A percentile compares a stretch with the other conserved stretches of the same genome.
phyloP scores from a whole-genome alignment of 495 filamentous ascomycete genomes.

The Astrocystis sublimbata region DNA sequence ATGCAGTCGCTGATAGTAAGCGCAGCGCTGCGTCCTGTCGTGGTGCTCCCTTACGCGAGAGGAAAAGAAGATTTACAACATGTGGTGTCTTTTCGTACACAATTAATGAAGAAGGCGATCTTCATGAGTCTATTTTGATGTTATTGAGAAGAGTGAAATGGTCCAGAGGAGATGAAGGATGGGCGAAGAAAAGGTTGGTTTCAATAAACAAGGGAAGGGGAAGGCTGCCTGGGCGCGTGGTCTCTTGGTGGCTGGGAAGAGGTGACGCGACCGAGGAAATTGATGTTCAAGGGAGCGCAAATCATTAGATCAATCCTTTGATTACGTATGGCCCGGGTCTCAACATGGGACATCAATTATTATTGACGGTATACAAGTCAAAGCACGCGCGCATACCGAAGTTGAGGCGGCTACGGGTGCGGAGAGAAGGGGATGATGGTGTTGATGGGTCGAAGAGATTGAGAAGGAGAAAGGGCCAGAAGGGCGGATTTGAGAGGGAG shows the following conservation, averaged over 20 bases:
- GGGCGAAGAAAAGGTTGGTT: not conserved
- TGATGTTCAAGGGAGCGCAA: conserved; percentile 1
- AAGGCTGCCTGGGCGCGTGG: conserved; percentile 2
- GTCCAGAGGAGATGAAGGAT: not conserved
- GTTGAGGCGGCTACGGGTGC: no score
- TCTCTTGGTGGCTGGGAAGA: not conserved
- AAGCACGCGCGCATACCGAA: not conserved
- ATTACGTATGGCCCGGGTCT: not conserved
- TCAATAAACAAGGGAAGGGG: not conserved
- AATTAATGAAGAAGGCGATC: conserved; percentile 15
- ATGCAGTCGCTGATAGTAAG: conserved; percentile 16
- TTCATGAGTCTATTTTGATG: conserved; percentile 19
- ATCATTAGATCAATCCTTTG: conserved; percentile 3
- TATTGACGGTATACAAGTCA: not conserved
- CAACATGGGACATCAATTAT: not conserved
- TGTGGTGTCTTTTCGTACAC: conserved; percentile 15
- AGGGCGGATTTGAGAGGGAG: conserved; percentile 13
- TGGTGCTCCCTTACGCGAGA: conserved; percentile 21
- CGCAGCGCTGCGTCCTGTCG: conserved; percentile 16
- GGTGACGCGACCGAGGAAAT: conserved; percentile 10
- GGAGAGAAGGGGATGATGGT: not conserved
- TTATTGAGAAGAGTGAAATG: conserved; percentile 19
- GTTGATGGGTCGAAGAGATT: conserved; percentile 9
- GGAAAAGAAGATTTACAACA: conserved; percentile 21
- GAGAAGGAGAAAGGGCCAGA: conserved; percentile 6